phyloP scores from a whole-genome alignment of 768 basidiomycete genomes.

The Lentinus tigrinus region DNA sequence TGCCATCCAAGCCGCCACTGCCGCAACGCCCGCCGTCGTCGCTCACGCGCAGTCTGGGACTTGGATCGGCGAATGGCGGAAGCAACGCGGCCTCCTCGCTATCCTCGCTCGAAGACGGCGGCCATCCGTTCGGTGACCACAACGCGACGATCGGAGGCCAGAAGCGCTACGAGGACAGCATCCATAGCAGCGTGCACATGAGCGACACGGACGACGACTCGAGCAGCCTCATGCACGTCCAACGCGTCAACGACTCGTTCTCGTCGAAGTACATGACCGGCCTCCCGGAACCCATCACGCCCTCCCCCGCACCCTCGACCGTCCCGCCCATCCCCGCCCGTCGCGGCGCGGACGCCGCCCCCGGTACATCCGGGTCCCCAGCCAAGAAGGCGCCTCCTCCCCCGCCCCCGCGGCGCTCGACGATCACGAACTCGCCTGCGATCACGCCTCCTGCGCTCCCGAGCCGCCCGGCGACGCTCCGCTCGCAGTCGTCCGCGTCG shows the following conservation, averaged over 20 bases:
- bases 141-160: slow-evolving; percentile 39
- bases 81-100: slow-evolving; percentile 7
- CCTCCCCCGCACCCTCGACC: neutral
- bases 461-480: slow-evolving; percentile 17
- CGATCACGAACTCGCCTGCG: slow-evolving; percentile 6
- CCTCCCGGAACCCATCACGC: neutral
- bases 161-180: slow-evolving; percentile 40
- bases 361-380: slow-evolving; percentile 5
- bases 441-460: slow-evolving; percentile 16
- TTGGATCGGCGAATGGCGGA: slow-evolving; percentile 1
- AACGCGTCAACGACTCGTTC: slow-evolving; percentile 17
- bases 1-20: slow-evolving; percentile 23
- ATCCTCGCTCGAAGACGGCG: slow-evolving; percentile 32
- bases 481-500: slow-evolving; percentile 21
- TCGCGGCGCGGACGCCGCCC: slow-evolving; percentile 8
- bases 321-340: neutral
- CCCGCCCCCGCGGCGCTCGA: slow-evolving; percentile 29
- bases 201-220: slow-evolving; percentile 41
- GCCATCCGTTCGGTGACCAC: slow-evolving; percentile 46
- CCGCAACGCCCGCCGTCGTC: slow-evolving; percentile 23
- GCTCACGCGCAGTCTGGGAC: slow-evolving; percentile 7
- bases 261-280: slow-evolving; percentile 6
- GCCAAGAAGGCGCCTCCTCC: slow-evolving; percentile 30
- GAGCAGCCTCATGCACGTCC: slow-evolving; percentile 19
- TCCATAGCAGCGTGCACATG: slow-evolving; percentile 11